Evolutionary conservation across 2,329 filamentous ascomycete genomes (phyloP), one percentile per base, ranked within the genome.

Genomic region (Fusarium domesticum): DNA sequence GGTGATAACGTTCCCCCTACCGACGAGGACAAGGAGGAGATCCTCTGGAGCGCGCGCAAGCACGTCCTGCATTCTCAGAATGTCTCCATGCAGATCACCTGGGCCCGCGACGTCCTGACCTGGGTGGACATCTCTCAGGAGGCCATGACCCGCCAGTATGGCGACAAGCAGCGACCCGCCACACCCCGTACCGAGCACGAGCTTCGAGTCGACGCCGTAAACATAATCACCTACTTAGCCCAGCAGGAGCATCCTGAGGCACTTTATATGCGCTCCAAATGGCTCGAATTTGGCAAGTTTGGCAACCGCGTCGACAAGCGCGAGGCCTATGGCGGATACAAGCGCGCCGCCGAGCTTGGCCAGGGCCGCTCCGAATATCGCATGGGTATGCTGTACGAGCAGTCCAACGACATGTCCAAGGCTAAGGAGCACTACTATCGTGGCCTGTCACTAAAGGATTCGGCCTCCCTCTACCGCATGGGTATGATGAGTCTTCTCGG

Each of bases 401-500:
- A 87, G 65, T 92, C 90, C 5, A 95, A 95, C 62, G 92, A 98
- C 61, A 85, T 90, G 48, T 78, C 84, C 51, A 96, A 95, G 66
- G 93, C 93, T 6, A 83, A 96, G 61, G 84, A 85, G 60, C 91
- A 97, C 67, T 98, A 97, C 68, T 83, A 89, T 54, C 79, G 81
- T 37, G 93, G 93, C 38, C 83, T 93, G 38, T 79, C 82, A 38
- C 73, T 84, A 56, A 83, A 84, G 18, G 93, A 98, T 69, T 96
- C 93, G 14, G 93, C 93, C 4, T 91, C 90, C 5, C 85, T 74
- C 46, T 81, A 91, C 70, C 84, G 93, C 47, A 74, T 98, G 57
- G 93, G 93, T 45, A 98, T 98, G 93, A 96, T 98, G 87, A 91
- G 87, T 47, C 74, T 98, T 39, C 79, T 97, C 42, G 93, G 93